Conservation (phyloP, 2,329 filamentous ascomycete species). For the Alternaria sp. region DNA sequence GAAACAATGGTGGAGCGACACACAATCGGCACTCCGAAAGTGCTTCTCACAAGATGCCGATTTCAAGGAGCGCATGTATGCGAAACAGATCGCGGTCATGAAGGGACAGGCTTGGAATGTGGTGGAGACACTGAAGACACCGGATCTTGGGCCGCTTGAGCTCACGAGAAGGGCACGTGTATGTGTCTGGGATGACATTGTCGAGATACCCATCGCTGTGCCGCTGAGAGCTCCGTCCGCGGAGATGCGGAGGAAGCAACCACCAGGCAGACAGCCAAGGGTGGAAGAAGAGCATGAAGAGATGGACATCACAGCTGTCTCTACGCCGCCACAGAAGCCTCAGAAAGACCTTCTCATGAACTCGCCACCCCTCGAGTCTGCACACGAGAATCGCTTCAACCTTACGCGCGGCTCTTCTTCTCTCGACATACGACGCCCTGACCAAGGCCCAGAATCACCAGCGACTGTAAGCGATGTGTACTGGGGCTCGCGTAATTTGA, state of each 20-base stretch:
- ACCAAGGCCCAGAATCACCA: constrained; percentile 37
- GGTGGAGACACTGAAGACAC: constrained; percentile 91
- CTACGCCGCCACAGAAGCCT: constrained; percentile 60
- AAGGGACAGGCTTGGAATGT: constrained; percentile 99
- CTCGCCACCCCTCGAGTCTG: constrained; percentile 57
- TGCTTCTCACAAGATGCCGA: constrained; percentile 93
- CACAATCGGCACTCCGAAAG: constrained; percentile 81
- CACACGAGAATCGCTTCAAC: constrained; percentile 56
- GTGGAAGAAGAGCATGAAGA: constrained; percentile 72
- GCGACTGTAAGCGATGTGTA: constrained; percentile 43
- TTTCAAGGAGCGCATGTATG: constrained; percentile 99
- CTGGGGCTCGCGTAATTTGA: constrained; percentile 30
- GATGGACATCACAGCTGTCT: constrained; percentile 83
- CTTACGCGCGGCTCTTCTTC: constrained; percentile 54
- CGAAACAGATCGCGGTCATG: constrained; percentile 97
- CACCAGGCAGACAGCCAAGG: constrained; percentile 37
- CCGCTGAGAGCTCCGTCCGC: constrained; percentile 83
- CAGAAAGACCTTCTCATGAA: constrained; percentile 73
- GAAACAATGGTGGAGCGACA: constrained; percentile 96
- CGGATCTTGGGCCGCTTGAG: constrained; percentile 91
- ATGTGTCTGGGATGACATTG: constrained; percentile 97
- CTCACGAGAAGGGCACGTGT: constrained; percentile 88
- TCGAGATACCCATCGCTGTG: constrained; percentile 93
- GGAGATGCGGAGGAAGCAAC: constrained; percentile 77
- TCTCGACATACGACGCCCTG: constrained; percentile 44